Evolutionary conservation across 441 rosid genomes (phyloP), one percentile per base, ranked within the genome.

Genomic region (Viola pubescens): DNA sequence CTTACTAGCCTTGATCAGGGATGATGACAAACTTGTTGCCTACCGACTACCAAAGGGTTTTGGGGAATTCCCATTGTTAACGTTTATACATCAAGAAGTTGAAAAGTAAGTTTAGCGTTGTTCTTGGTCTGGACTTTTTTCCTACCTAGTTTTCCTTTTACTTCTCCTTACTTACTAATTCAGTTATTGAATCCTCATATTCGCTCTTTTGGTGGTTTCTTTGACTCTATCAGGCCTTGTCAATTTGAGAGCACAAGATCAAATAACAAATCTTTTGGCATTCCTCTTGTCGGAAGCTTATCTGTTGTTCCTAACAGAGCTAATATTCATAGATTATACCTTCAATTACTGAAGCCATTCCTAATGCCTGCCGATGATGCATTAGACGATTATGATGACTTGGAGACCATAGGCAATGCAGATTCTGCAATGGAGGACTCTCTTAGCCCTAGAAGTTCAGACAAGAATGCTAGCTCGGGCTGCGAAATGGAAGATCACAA

Each of bases 251-350:
- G 57, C 51, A 47, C 39, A 40, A 40, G 37, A 9, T 46, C 63
- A 48, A 50, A 64, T 9, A 41, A 64, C 70, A 77, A 73, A 63
- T 51, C 63, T 37, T 77, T 83, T 60, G 89, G 87, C 64, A 74
- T 79, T 70, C 99, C 99, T 73, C 79, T 94, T 51, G 95, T 90
- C 54, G 81, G 94, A 37, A 82, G 88, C 77, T 71, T 84, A 59
- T 58, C 59, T 62, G 70, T 76, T 75, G 56, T 65, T 47, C 69
- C 56, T 52, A 72, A 75, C 75, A 91, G 97, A 67, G 76, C 69
- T 48, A 88, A 82, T 72, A 71, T 88, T 64, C 70, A 58, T 68
- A 74, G 50, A 65, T 73, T 75, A 62, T 94, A 79, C 80, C 62
- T 80, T 63, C 74, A 79, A 67, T 64, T 94, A 71, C 86, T 90